phyloP scores from a whole-genome alignment of 176 grass and related monocot species.

The Avena atlantica region DNA sequence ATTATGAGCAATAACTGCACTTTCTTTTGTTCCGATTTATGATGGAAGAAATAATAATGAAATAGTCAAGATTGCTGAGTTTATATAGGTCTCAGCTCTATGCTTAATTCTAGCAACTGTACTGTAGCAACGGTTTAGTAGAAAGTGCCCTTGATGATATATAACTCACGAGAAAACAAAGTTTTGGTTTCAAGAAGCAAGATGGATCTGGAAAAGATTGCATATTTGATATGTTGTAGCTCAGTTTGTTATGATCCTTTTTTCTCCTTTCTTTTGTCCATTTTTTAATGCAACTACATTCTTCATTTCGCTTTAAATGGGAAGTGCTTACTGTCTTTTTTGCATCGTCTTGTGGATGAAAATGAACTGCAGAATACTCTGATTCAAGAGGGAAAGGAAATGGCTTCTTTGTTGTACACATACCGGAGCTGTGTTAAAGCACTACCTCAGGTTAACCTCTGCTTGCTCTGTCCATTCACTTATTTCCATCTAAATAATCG shows the following conservation, averaged over 20 bases:
- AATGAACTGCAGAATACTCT: conserved; percentile 70
- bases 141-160: conserved; percentile 13
- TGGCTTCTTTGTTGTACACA: conserved; percentile 96
- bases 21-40: conserved; percentile 1
- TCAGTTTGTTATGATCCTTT: background rate
- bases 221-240: conserved; percentile 1
- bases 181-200: conserved; percentile 18
- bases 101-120: conserved; percentile 23
- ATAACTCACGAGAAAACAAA: background rate
- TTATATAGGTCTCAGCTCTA: conserved; percentile 2
- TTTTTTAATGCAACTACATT: conserved; percentile 27
- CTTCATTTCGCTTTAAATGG: conserved; percentile 24
- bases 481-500: conserved; percentile 18
- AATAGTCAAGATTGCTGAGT: background rate
- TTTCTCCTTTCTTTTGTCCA: background rate
- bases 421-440: conserved; percentile 99
- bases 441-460: conserved; percentile 84
- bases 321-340: conserved; percentile 27
- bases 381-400: conserved; percentile 98
- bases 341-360: conserved; percentile 41
- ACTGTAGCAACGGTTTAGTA: conserved; percentile 17
- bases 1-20: background rate
- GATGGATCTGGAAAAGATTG: background rate
- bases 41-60: conserved; percentile 3
- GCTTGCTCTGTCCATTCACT: conserved; percentile 44